Percentiles rank a stretch among this genome's conserved stretches.
Conservation (phyloP, 208 protist genomes). For the Zelonia costaricensis region DNA sequence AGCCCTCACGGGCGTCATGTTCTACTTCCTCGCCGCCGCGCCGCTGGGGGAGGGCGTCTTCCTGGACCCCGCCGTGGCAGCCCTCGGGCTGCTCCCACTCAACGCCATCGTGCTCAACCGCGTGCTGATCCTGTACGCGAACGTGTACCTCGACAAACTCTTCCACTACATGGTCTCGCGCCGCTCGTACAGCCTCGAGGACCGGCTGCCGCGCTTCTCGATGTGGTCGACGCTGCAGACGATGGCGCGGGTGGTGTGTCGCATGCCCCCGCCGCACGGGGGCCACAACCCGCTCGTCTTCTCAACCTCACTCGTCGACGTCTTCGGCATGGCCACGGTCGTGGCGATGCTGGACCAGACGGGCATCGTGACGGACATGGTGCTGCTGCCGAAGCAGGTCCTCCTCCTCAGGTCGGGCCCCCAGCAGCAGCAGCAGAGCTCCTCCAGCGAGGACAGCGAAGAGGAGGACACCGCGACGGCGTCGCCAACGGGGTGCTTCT, state of each 20-base stretch:
- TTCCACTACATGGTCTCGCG: conserved; percentile 80
- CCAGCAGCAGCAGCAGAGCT: conserved; percentile 31
- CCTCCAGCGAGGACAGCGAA: conserved; percentile 59
- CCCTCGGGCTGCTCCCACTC: conserved; percentile 81
- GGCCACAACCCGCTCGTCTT: conserved; percentile 69
- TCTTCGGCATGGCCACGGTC: conserved; percentile 83
- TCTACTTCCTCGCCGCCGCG: conserved; percentile 32
- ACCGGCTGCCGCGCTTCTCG: conserved; percentile 80
- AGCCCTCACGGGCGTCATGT: conserved; percentile 43
- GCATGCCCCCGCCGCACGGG: conserved; percentile 39
- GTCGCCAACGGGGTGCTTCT: conserved; percentile 19
- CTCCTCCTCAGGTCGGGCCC: conserved; percentile 54
- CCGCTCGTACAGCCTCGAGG: conserved; percentile 60
- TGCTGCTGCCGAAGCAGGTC: conserved; percentile 69
- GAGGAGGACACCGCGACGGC: conserved; percentile 1
- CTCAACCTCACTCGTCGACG: conserved; percentile 79
- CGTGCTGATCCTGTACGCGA: conserved; percentile 80
- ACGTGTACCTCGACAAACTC: conserved; percentile 81
- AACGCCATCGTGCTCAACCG: conserved; percentile 86
- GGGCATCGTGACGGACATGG: conserved; percentile 91
- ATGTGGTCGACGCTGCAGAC: conserved; percentile 58
- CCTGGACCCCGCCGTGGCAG: conserved; percentile 64
- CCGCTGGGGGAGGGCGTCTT: conserved; percentile 71
- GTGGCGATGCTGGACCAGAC: conserved; percentile 81
- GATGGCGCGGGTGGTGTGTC: conserved; percentile 52